Base-by-base conservation (phyloP, 2,329 filamentous ascomycete species). In the Clonostachys byssicola region DNA sequence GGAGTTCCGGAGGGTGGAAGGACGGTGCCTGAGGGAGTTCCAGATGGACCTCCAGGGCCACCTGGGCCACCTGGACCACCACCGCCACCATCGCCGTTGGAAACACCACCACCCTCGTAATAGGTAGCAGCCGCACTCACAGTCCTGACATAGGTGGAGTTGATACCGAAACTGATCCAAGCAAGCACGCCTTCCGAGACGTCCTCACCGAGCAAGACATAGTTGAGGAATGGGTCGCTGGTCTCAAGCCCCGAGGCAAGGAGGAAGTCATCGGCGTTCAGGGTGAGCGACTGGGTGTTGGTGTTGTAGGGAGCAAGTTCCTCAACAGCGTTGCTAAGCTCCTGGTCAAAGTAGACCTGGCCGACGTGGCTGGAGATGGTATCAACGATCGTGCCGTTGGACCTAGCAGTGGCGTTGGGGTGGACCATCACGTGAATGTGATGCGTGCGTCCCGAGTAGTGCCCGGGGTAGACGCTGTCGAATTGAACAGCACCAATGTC, bases 261-360 rank as follows among this genome's bases (percentile, higher is more conserved):
- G 17, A 61, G 56, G 12, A 45, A 30, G 54, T 86, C 82, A 0
- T 78, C 67, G 3, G 63, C 77, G 3, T 64, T 96, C 51, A 92
- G 88, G 0, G 62, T 88, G 3, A 90, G 95, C 14, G 92, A 92
- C 0, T 96, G 90, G 88, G 83, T 92, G 1, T 64, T 96, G 45
- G 79, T 92, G 0, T 81, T 94, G 33, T 94, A 82, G 54, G 92
- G 92, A 0, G 82, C 86, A 34, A 78, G 60, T 9, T 30, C 23
- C 23, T 30, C 23, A 30, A 30, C 23, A 30, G 2, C 57, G 4
- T 61, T 51, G 50, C 81, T 73, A 30, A 86, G 72, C 45, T 72
- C 68, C 56, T 84, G 75, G 60, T 84, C 79, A 57, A 83, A 80
- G 66, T 81, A 85, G 47, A 82, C 62, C 60, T 86, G 81, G n/a